phyloP scores from a whole-genome alignment of 2,329 filamentous ascomycete species.

The Kalaharituber pfeilii region DNA sequence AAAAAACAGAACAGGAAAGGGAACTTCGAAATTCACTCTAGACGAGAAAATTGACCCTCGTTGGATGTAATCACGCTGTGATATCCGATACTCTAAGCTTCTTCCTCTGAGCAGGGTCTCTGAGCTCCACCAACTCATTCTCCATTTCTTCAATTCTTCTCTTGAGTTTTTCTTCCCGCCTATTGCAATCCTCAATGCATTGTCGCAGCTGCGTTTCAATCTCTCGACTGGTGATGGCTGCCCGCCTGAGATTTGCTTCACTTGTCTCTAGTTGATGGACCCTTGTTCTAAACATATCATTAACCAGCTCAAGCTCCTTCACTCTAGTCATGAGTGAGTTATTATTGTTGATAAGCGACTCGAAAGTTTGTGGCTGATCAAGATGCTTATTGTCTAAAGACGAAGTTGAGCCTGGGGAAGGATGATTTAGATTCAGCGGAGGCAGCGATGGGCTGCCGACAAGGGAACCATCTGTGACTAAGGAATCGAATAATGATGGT shows the following conservation, averaged over 20 bases:
- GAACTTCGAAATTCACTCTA: too few species aligned
- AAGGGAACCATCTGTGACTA: slow-evolving; percentile 19
- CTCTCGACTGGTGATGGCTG: slow-evolving; percentile 38
- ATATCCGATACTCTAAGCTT: slow-evolving; percentile 23
- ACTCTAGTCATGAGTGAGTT: slow-evolving; percentile 86
- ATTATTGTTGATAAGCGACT: slow-evolving; percentile 43
- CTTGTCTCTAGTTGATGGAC: slow-evolving; percentile 56
- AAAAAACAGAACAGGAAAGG: too few species aligned
- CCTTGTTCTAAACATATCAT: slow-evolving; percentile 58
- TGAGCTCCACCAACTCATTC: slow-evolving; percentile 30
- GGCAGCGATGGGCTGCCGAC: slow-evolving; percentile 27
- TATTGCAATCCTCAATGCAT: slow-evolving; percentile 58
- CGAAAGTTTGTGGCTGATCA: slow-evolving; percentile 34
- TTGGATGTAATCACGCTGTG: slow-evolving; percentile 11
- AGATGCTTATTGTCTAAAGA: slow-evolving; percentile 36
- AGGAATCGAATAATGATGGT: slow-evolving; percentile 21
- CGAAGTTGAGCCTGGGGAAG: slow-evolving; percentile 42
- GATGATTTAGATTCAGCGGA: slow-evolving; percentile 35
- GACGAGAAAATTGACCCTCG: too few species aligned
- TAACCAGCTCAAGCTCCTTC: slow-evolving; percentile 89
- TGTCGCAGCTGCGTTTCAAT: slow-evolving; percentile 39
- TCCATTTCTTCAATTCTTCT: slow-evolving; percentile 65
- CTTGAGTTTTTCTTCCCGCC: slow-evolving; percentile 66
- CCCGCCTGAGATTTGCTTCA: slow-evolving; percentile 48
- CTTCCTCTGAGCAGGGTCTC: slow-evolving; percentile 20